Conservation (phyloP, 2,329 filamentous ascomycete species). For the Dactylellina haptotyla region DNA sequence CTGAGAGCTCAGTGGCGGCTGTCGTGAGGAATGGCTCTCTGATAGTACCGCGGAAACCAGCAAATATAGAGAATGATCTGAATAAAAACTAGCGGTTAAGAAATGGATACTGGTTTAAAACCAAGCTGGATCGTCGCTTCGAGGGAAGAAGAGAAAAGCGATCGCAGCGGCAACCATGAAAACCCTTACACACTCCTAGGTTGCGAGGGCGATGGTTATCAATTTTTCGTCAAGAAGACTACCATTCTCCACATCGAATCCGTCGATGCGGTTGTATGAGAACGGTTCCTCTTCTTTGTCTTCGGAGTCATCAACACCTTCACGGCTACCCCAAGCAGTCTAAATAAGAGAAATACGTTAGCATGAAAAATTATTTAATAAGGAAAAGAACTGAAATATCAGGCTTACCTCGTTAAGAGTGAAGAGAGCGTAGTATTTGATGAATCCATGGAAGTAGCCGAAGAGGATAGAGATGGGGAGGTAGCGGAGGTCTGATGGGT, state of each 20-base stretch:
- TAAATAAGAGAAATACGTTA: constrained; percentile 61
- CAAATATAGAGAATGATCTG: background rate
- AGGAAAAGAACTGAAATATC: constrained; percentile 26
- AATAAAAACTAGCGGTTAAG: background rate
- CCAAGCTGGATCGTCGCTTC: background rate
- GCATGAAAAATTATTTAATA: background rate
- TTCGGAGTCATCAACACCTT: constrained; percentile 88
- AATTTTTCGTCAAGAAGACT: constrained; percentile 32
- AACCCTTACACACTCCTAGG: constrained; percentile 16
- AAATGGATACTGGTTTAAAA: background rate
- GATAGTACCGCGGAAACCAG: too few species aligned
- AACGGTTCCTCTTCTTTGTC: constrained; percentile 61
- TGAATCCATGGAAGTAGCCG: constrained; percentile 89
- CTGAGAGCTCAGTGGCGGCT: too few species aligned
- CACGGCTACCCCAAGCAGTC: constrained; percentile 96
- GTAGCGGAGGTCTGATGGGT: constrained; percentile 81
- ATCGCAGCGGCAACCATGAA: constrained; percentile 3
- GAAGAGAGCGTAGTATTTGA: constrained; percentile 87
- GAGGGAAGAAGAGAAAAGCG: background rate
- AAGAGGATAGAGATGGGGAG: constrained; percentile 88
- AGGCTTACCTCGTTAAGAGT: constrained; percentile 82
- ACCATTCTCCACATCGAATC: constrained; percentile 47
- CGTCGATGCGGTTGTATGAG: constrained; percentile 44
- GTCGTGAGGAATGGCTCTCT: too few species aligned
- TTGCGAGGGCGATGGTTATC: constrained; percentile 6